These are phyloP conservation scores for Artemisia tridentata DNA, from an alignment of 129 eudicot species.

Conservation along the genomic window DNA sequence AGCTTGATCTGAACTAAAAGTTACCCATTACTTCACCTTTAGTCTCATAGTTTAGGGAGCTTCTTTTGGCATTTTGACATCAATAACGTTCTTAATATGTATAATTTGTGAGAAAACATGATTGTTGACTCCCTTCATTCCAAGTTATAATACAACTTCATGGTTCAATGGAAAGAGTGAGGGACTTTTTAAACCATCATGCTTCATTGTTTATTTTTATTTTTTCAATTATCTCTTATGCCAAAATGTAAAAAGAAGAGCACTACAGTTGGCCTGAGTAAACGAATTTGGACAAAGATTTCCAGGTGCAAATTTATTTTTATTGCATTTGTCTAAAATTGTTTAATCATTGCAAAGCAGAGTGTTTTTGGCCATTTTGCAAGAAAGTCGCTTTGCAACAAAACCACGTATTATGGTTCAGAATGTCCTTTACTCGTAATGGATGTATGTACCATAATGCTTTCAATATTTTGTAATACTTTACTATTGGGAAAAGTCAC, in stretches of 20 bases:
- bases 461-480: constrained; percentile 2
- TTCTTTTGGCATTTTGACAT: background rate
- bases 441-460: background rate
- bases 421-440: background rate
- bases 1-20: background rate
- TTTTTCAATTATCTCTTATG: background rate
- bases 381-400: background rate
- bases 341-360: background rate
- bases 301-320: background rate
- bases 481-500: background rate
- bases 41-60: constrained; percentile 8
- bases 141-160: background rate
- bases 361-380: background rate
- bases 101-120: background rate
- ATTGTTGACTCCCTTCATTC: background rate
- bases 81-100: background rate
- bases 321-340: background rate
- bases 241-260: background rate
- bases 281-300: background rate
- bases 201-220: background rate
- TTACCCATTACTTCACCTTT: background rate
- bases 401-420: background rate
- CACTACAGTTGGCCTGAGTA: background rate
- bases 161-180: background rate
- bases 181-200: background rate